Percentiles rank a stretch among this genome's conserved stretches.
Evolutionary conservation across 768 basidiomycete genomes (phyloP).

Genomic region (Amanita phalloides): DNA sequence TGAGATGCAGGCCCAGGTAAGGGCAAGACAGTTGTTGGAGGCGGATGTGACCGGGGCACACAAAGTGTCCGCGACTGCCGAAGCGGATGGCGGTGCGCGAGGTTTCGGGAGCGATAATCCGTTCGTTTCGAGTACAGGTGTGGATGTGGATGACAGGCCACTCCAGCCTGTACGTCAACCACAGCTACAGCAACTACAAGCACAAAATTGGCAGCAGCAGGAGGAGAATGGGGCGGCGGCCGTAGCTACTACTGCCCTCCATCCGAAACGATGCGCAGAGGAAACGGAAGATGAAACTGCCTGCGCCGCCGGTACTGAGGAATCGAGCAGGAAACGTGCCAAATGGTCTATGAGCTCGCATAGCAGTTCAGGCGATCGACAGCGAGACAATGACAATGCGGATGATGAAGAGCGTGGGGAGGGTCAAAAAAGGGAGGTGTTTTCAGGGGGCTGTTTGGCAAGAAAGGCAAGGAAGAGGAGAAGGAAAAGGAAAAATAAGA

Average conservation of each 20-base stretch:
- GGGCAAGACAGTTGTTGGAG: slow-evolving; percentile 23
- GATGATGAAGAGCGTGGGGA: slow-evolving; percentile 22
- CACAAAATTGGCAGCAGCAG: slow-evolving; percentile 3
- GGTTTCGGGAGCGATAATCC: neutral
- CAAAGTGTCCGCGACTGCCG: slow-evolving; percentile 71
- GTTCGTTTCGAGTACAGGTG: neutral
- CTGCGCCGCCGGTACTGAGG: slow-evolving; percentile 28
- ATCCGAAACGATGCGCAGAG: slow-evolving; percentile 32
- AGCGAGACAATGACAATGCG: slow-evolving; percentile 7
- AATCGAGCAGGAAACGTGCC: slow-evolving; percentile 29
- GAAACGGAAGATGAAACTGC: slow-evolving; percentile 19
- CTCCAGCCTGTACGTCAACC: too few species aligned
- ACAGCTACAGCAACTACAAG: too few species aligned
- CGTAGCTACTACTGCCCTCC: slow-evolving; percentile 20
- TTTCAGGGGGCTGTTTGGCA: slow-evolving; percentile 67
- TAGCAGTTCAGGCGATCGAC: slow-evolving; percentile 9
- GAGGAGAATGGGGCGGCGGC: slow-evolving; percentile 15
- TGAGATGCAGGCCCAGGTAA: slow-evolving; percentile 22
- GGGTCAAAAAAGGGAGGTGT: slow-evolving; percentile 57
- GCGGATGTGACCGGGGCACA: slow-evolving; percentile 53
- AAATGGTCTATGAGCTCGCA: slow-evolving; percentile 11
- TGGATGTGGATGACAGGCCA: neutral
- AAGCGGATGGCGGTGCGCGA: slow-evolving; percentile 19
- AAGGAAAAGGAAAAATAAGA: slow-evolving; percentile 63
- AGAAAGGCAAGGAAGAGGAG: slow-evolving; percentile 67